These are phyloP conservation scores for Volvox reticuliferus DNA, from an alignment of 139 green algal species.

Conservation along the genomic window DNA sequence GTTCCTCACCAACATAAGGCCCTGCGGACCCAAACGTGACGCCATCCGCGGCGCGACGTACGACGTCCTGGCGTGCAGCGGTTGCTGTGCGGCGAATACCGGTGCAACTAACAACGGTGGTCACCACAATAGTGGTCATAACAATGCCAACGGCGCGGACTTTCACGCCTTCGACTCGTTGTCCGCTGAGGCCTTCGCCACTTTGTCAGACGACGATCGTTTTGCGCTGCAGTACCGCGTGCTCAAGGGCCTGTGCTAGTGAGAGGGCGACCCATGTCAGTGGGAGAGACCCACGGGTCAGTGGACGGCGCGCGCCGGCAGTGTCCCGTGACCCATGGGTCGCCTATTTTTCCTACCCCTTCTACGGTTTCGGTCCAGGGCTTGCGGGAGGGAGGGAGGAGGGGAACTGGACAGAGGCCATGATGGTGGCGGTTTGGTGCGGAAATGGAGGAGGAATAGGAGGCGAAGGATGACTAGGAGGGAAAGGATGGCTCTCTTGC, in stretches of 20 bases:
- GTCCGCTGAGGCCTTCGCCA: slow-evolving; percentile 8
- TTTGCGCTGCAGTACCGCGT: slow-evolving; percentile 49
- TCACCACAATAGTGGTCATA: no score
- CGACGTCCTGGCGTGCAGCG: slow-evolving; percentile 66
- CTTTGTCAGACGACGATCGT: slow-evolving; percentile 32
- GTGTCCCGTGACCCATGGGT: no score
- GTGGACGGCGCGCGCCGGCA: no score
- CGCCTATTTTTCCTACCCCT: no score
- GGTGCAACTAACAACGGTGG: no score
- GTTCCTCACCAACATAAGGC: slow-evolving; percentile 80
- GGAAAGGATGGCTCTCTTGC: no score
- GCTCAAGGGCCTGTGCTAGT: slow-evolving; percentile 34
- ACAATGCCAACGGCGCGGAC: not conserved
- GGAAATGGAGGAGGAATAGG: not conserved
- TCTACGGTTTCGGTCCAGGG: not conserved
- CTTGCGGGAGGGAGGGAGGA: not conserved
- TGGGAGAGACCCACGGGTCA: no score
- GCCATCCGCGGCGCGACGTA: slow-evolving; percentile 81
- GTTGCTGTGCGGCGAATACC: not conserved
- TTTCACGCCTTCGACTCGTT: slow-evolving; percentile 41
- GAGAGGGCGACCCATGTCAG: no score
- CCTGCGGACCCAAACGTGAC: slow-evolving; percentile 87
- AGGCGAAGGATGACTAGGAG: not conserved
- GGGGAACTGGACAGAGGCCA: not conserved
- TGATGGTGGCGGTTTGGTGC: no score